Evolutionary conservation across 208 protist species (phyloP), one percentile per base, ranked within the genome.

Genomic region (Naegleria fowleri): DNA sequence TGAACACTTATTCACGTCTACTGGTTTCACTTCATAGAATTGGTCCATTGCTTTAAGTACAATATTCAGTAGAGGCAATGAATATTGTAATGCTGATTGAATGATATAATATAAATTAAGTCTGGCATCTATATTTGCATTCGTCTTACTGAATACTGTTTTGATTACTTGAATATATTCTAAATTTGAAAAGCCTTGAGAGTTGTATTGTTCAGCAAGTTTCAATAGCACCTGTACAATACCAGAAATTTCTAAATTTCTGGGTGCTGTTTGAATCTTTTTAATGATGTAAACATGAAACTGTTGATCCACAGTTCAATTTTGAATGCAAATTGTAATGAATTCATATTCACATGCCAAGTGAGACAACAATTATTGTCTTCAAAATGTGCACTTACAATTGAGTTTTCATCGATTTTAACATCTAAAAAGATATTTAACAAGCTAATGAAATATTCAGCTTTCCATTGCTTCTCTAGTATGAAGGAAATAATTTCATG

Each of bases 161-260:
- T 79, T 79, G 16, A 79, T 79, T 9, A 79, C 67, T 79, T 79
- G 67, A 36, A 79, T 79, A 79, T 79, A 79, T 79, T 79, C 67
- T 33, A 79, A 79, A 79, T 79, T 79, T 36, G 16, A 36, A 33
- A 36, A 79, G 5, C 25, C n/a, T 79, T 79, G 67, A 36, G 25
- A 36, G n/a, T 79, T 79, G 29, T 79, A 79, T 79, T 36, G 67
- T 33, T 79, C 67, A 36, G 67, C 13, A 9, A 79, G n/a, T 79
- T 79, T 79, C 29, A 79, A 79, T 79, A 79, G n/a, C 36, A 79
- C 16, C 36, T 79, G 67, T 11, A 79, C 67, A 11, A 79, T 36
- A 13, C 67, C 67, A 36, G 67, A 79, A 5, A 79, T 7, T 36
- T 79, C 67, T 36, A 79, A 11, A 36, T n/a, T 79, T 79, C 25